Base-by-base conservation (phyloP, 345 rosid species). In the Acer yangbiense region DNA sequence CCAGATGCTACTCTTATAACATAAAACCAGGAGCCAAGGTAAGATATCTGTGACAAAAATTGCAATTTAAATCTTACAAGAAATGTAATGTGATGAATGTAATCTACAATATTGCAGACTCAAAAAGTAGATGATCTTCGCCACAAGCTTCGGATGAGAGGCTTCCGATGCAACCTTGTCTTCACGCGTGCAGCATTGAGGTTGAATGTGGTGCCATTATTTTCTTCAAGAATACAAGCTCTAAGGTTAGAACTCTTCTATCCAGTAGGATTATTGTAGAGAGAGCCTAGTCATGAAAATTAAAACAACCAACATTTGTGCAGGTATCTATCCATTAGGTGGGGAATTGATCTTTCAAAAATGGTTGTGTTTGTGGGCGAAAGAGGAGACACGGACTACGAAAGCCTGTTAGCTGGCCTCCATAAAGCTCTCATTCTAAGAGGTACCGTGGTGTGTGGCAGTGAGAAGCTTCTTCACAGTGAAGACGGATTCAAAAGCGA, bases 131-230 rank as follows among this genome's bases (percentile, higher is more conserved):
- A 89, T 77, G 90, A 92, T 72, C 87, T 95, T 27, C 91, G 85
- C 46, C 95, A 88, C 73, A 85, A 90, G 88, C 92, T 95, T 81
- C 90, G 95, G 23, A 93, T 90, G 95, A 83, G 97, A 85, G 98
- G 95, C 27, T 85, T 92, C 71, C 87, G 97, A 71, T 92, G 98
- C 91, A 89, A 88, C 79, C 72, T 87, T 62, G 83, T 90, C 81
- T 92, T 87, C 65, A 85, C 93, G 0, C 90, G 72, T 70, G 91
- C 90, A 44, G 93, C 87, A 74, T 81, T 90, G 70, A 89, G 92
- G 90, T 75, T 95, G 60, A 95, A 90, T 75, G 86, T 89, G 73
- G 82, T 91, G 74, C 98, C 98, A 32, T 77, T 92, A 73, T 90
- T 89, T 85, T 98, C 95, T 69, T 88, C 98, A 70, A 91, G 98